Evolutionary conservation across 306 rosid genomes (phyloP), one percentile per base, ranked within the genome.

Genomic region (Heteromeles arbutifolia): DNA sequence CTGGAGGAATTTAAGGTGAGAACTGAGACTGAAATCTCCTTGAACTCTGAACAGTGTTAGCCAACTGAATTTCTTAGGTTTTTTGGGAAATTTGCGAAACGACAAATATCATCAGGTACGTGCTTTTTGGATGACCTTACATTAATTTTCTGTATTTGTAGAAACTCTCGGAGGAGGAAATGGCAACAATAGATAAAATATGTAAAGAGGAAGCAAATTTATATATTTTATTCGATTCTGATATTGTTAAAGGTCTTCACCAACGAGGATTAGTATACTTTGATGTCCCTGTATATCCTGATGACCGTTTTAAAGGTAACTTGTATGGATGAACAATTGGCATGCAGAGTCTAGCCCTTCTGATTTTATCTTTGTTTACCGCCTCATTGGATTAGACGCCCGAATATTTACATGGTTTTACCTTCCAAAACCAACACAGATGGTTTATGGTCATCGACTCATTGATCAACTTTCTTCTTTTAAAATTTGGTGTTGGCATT

Each of bases 1-100:
- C 82, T 94, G 87, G 98, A 94, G 77, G 98, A 94, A 87, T 94
- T 94, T 84, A 94, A 94, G 98, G 98, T 93, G 84, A 71, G 89
- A 69, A 50, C 78, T 65, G 48, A 76, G 77, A 63, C 79, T 64
- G 11, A 43, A 57, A n/a, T 13, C 14, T 18, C 15, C 14, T 14
- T 58, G n/a, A 24, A 17, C 24, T 4, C 29, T 22, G 41, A 45
- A 29, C 67, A 63, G 21, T 65, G 32, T 71, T 70, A 65, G 54
- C 81, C 79, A 22, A 78, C 75, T 54, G 57, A 73, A 21, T 19
- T 57, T 78, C 52, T 65, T 76, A 34, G 64, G 26, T 41, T 10
- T 34, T 81, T 61, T 57, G 22, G 63, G 71, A 76, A 50, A 70
- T 28, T 31, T 32, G 5, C 34, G 15, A 26, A 64, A 53, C 6